Percentiles rank a stretch among this genome's conserved stretches.
phyloP scores from a whole-genome alignment of 2,329 filamentous ascomycete species.

The Zymoseptoria crescenta region DNA sequence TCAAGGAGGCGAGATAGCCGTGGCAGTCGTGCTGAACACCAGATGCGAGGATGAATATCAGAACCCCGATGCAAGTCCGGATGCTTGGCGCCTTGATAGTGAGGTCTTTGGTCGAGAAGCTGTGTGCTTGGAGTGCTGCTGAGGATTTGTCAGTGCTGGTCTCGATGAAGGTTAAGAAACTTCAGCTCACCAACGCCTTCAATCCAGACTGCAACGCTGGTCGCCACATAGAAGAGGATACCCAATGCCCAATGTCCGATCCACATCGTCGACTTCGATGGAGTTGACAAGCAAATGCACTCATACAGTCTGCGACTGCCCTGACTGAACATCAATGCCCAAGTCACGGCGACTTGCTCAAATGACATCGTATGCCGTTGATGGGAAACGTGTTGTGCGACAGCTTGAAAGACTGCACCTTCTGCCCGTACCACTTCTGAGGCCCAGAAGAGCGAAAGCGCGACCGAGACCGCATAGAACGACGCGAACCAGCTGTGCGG shows the following conservation, averaged over 20 bases:
- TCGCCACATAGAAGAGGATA: slow-evolving; percentile 64
- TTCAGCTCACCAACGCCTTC: slow-evolving; percentile 62
- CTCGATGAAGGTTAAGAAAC: background rate
- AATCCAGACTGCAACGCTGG: slow-evolving; percentile 73
- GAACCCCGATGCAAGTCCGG: slow-evolving; percentile 49
- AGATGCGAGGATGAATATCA: slow-evolving; percentile 62
- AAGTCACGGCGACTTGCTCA: slow-evolving; percentile 57
- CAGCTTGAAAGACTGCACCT: slow-evolving; percentile 46
- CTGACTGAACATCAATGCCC: slow-evolving; percentile 68
- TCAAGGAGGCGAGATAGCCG: slow-evolving; percentile 38
- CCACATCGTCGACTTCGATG: slow-evolving; percentile 74
- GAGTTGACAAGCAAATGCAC: slow-evolving; percentile 55
- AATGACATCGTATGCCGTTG: slow-evolving; percentile 45
- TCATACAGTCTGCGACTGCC: slow-evolving; percentile 70
- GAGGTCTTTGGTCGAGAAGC: slow-evolving; percentile 31
- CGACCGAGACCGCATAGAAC: slow-evolving; percentile 70
- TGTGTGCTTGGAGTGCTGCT: slow-evolving; percentile 30
- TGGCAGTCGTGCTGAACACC: slow-evolving; percentile 60
- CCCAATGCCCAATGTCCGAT: slow-evolving; percentile 75
- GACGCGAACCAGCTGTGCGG: slow-evolving; percentile 85
- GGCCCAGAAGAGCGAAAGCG: slow-evolving; percentile 67
- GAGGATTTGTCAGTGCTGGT: slow-evolving; percentile 4
- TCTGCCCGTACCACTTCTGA: slow-evolving; percentile 39
- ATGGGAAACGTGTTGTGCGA: slow-evolving; percentile 30
- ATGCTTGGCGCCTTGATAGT: slow-evolving; percentile 36